These are phyloP conservation scores for Candida orba DNA, from an alignment of 805 yeast genomes.

Conservation along the genomic window DNA sequence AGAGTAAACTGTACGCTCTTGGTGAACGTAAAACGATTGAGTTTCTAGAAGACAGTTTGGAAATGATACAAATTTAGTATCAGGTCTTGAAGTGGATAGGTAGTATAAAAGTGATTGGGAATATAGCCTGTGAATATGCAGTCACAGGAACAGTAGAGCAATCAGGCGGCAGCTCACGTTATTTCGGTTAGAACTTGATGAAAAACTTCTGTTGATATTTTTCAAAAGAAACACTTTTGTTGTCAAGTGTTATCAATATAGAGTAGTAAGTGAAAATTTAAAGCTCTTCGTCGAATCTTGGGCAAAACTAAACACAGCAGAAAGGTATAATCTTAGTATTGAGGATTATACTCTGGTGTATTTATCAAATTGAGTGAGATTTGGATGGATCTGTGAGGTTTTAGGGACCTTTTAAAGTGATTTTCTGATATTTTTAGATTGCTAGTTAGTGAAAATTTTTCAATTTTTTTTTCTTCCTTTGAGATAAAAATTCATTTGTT, in stretches of 20 bases:
- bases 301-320: constrained; percentile 1
- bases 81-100: background rate
- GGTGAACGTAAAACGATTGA: constrained; percentile 18
- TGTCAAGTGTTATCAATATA: no score
- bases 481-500: no score
- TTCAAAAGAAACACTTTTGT: no score
- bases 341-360: no score
- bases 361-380: no score
- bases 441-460: background rate
- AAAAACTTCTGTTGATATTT: no score
- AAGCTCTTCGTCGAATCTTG: constrained; percentile 10
- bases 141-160: constrained; percentile 11
- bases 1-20: constrained; percentile 12
- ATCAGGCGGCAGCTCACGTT: constrained; percentile 50
- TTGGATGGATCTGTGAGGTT: no score
- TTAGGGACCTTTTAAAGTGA: background rate
- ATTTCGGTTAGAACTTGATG: background rate
- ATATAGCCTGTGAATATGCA: constrained; percentile 5
- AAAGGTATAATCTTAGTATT: background rate
- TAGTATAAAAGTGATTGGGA: background rate
- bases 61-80: background rate
- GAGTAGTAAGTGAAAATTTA: no score
- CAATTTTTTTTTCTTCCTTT: no score
- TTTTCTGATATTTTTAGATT: background rate
- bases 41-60: constrained; percentile 17